Base-by-base conservation (phyloP, 192 early-diverging fungal species). In the Lobulomyces angularis region DNA sequence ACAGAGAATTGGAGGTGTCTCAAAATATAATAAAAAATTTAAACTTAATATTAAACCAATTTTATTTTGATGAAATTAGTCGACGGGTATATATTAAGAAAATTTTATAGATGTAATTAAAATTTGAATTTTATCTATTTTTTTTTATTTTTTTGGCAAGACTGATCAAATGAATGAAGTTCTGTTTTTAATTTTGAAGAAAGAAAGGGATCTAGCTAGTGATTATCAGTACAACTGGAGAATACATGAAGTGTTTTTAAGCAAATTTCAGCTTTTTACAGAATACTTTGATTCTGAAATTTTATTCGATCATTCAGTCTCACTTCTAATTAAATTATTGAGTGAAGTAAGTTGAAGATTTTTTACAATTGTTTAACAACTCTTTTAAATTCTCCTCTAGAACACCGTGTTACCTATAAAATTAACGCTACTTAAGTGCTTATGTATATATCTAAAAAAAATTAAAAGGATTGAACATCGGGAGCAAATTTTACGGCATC, bases 321-420 rank as follows among this genome's bases (percentile, higher is more conserved):
- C 65, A 19, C 28, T 62, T 0, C 32, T 71, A 12, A 52, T 70
- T 41, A 71, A 63, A 41, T 17, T 62, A 25, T 27, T 71, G 3
- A 30, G 22, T 24, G 69, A 70, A 28, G 64, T 69, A 20, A 51
- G 56, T 14, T 8, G 35, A 23, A 6, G 52, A 9, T n/a, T n/a
- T n/a, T n/a, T n/a, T n/a, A n/a, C 32, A 27, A 40, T 32, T 23
- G 20, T 18, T 8, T 39, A 47, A 17, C 19, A 46, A 30, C 1
- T 21, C 35, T 52, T 16, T n/a, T n/a, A 8, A n/a, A n/a, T n/a
- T n/a, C n/a, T n/a, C n/a, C 17, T 22, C 29, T 32, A 64, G 62
- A 64, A 64, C 32, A 45, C 53, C 23, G 59, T 55, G 2, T n/a
- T 62, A 19, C 63, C 67, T 8, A 53, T 69, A 51, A 69, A 69